Conservation (phyloP, 2,329 filamentous ascomycete genomes). For the Ceratocystis colombiana region DNA sequence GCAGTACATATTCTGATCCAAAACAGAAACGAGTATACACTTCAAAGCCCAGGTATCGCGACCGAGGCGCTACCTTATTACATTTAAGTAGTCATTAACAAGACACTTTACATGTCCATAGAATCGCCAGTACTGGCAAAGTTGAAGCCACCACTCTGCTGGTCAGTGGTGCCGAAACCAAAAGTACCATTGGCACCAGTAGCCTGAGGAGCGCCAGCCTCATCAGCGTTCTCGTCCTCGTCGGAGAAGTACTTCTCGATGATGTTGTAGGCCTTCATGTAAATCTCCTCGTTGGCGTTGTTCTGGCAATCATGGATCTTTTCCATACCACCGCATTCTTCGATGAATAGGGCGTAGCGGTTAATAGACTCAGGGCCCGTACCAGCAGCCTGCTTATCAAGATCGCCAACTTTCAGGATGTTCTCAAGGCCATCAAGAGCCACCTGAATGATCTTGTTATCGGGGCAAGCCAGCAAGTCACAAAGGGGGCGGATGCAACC, state of each 20-base stretch:
- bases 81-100: background rate
- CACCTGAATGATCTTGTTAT: constrained; percentile 99
- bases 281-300: constrained; percentile 99
- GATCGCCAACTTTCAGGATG: constrained; percentile 97
- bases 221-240: constrained; percentile 87
- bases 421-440: constrained; percentile 96
- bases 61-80: background rate
- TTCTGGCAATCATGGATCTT: constrained; percentile 99
- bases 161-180: constrained; percentile 60
- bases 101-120: constrained; percentile 51
- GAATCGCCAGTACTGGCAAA: constrained; percentile 65
- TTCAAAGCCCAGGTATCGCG: background rate
- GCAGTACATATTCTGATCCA: background rate
- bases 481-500: constrained; percentile 97
- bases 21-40: background rate
- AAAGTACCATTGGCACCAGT: constrained; percentile 63
- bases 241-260: constrained; percentile 99
- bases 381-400: constrained; percentile 85
- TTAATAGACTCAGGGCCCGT: constrained; percentile 73
- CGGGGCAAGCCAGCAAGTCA: constrained; percentile 86
- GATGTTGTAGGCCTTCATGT: constrained; percentile 99
- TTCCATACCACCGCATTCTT: constrained; percentile 98
- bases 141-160: constrained; percentile 79
- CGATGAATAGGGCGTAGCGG: constrained; percentile 94
- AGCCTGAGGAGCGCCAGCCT: constrained; percentile 56